Conservation (phyloP, 75 land plant species). For the Sequoiadendron giganteum region DNA sequence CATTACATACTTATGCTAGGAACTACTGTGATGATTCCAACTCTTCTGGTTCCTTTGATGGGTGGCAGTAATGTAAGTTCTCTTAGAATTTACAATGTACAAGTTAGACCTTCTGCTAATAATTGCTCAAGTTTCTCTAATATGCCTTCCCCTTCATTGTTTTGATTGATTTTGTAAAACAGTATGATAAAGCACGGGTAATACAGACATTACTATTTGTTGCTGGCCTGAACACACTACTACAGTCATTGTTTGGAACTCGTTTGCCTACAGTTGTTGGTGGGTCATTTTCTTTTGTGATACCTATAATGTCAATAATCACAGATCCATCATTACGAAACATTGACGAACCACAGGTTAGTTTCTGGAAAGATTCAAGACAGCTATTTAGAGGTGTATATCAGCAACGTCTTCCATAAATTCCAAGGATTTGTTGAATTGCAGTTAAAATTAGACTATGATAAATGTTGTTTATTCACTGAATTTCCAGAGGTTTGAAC, state of each 20-base stretch:
- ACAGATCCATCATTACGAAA: conserved; percentile 25
- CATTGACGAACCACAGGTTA: conserved; percentile 22
- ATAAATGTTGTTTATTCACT: background rate
- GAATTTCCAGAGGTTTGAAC: conserved; percentile 60
- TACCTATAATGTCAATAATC: conserved; percentile 43
- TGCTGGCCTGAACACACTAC: conserved; percentile 43
- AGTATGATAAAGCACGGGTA: conserved; percentile 34
- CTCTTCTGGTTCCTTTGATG: conserved; percentile 78
- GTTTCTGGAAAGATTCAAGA: conserved; percentile 8
- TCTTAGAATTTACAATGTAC: background rate
- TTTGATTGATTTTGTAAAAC: background rate
- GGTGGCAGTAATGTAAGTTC: conserved; percentile 77
- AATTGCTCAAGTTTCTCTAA: background rate
- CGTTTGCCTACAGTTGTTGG: conserved; percentile 44
- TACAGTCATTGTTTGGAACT: conserved; percentile 51
- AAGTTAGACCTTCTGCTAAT: background rate
- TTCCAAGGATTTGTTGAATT: background rate
- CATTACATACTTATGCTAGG: conserved; percentile 92
- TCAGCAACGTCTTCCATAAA: background rate
- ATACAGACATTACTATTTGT: conserved; percentile 53
- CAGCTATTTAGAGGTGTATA: background rate
- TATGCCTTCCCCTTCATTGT: background rate
- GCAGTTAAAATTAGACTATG: background rate
- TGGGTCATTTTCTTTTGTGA: conserved; percentile 53
- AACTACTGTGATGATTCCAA: conserved; percentile 80